A percentile compares a stretch with the other conserved stretches of the same genome.
These are phyloP conservation scores for Paraphoma chrysanthemicola DNA, from an alignment of 2,329 filamentous ascomycete genomes.

Conservation along the genomic window DNA sequence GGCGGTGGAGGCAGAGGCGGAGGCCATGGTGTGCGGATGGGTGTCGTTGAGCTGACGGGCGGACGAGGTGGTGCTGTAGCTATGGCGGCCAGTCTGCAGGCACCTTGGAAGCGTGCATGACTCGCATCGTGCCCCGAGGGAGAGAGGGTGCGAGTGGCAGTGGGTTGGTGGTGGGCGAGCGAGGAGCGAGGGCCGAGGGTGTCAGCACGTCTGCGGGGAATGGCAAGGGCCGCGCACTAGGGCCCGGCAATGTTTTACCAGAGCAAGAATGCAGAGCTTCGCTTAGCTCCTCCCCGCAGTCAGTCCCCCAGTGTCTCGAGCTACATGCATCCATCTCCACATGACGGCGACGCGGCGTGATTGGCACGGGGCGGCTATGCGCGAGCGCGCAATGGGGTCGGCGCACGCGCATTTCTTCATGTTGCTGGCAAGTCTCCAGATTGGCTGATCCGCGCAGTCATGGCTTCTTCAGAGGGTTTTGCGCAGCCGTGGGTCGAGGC, in stretches of 20 bases:
- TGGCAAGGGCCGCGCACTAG: too few species aligned
- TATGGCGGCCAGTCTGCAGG: not conserved
- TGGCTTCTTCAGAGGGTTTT: constrained; percentile 27
- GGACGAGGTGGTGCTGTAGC: constrained; percentile 19
- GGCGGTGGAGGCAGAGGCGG: constrained; percentile 21
- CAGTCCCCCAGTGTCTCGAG: too few species aligned
- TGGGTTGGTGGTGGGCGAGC: constrained; percentile 4
- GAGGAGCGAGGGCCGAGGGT: constrained; percentile 26
- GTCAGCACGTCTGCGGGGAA: constrained; percentile 14
- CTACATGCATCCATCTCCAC: not conserved
- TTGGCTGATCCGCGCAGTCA: not conserved
- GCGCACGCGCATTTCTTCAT: not conserved
- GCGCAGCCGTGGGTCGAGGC: constrained; percentile 40
- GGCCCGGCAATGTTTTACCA: too few species aligned
- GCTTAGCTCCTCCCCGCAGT: too few species aligned
- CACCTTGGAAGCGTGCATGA: constrained; percentile 19
- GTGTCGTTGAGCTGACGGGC: not conserved
- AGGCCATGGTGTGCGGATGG: constrained; percentile 15
- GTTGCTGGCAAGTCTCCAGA: not conserved
- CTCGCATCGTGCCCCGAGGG: constrained; percentile 9
- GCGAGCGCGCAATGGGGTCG: not conserved
- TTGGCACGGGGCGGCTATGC: constrained; percentile 4
- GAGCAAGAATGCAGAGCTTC: not conserved
- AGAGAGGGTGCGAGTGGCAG: not conserved
- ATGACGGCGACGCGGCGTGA: constrained; percentile 10